Conservation (phyloP, 2,329 filamentous ascomycete species). For the Cryphonectria naterciae region DNA sequence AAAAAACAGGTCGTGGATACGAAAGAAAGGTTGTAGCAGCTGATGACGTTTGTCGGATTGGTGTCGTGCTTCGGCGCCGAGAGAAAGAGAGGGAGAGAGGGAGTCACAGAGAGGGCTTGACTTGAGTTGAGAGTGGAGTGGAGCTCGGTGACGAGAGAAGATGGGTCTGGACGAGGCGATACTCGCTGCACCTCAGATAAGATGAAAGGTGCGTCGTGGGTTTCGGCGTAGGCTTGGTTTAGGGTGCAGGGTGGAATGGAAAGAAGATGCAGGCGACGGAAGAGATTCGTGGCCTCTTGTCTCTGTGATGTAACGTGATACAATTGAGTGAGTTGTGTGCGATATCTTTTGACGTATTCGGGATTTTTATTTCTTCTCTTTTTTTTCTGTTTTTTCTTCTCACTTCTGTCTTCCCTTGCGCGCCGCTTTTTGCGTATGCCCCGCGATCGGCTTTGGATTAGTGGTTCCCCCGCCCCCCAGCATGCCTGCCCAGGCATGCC, state of each 20-base stretch:
- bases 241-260: neutral
- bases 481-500: neutral
- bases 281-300: neutral
- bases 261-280: neutral
- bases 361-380: neutral
- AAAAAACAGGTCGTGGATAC: too few species aligned
- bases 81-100: neutral
- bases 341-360: neutral
- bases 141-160: slow-evolving; percentile 2
- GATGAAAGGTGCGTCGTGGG: slow-evolving; percentile 6
- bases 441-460: slow-evolving; percentile 3
- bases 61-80: neutral
- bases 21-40: neutral
- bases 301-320: neutral
- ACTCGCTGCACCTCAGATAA: slow-evolving; percentile 18
- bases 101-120: neutral
- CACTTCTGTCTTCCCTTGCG: neutral
- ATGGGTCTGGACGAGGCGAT: slow-evolving; percentile 19
- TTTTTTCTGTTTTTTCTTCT: neutral
- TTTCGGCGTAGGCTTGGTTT: neutral
- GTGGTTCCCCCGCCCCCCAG: neutral
- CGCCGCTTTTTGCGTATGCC: neutral
- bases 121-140: slow-evolving; percentile 12
- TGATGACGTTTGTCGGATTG: neutral
- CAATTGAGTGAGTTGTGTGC: neutral